Conservation (phyloP, 2,329 filamentous ascomycete species). For the Alternaria brassicicola region DNA sequence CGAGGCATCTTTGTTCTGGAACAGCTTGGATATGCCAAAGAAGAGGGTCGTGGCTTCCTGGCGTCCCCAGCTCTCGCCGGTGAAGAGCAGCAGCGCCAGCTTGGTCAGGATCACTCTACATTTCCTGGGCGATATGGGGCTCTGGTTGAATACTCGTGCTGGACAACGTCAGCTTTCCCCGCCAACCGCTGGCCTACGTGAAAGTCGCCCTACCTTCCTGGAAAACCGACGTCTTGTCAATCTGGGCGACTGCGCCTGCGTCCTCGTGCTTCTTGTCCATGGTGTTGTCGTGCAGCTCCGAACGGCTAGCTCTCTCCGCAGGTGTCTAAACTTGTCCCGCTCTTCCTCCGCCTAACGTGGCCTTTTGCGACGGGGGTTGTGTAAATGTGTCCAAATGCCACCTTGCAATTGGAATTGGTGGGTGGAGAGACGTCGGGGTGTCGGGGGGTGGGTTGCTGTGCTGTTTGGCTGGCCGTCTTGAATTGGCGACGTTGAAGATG, state of each 20-base stretch:
- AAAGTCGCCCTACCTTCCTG: slow-evolving; percentile 79
- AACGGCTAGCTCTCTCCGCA: slow-evolving; percentile 28
- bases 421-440: not conserved
- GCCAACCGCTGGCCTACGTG: not conserved
- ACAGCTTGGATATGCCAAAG: slow-evolving; percentile 96
- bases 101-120: slow-evolving; percentile 93
- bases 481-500: slow-evolving; percentile 47
- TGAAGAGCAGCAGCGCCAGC: slow-evolving; percentile 94
- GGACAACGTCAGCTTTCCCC: slow-evolving; percentile 38
- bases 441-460: slow-evolving; percentile 5
- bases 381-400: slow-evolving; percentile 14
- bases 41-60: slow-evolving; percentile 98
- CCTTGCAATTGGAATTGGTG: slow-evolving; percentile 15
- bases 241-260: slow-evolving; percentile 92
- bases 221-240: slow-evolving; percentile 96
- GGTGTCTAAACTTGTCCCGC: slow-evolving; percentile 32
- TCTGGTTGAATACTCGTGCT: slow-evolving; percentile 98
- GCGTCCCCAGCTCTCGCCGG: slow-evolving; percentile 93
- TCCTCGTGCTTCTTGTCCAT: slow-evolving; percentile 97
- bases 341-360: slow-evolving; percentile 46
- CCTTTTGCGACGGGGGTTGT: slow-evolving; percentile 32
- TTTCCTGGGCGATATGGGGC: slow-evolving; percentile 94
- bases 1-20: slow-evolving; percentile 99
- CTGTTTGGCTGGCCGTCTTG: slow-evolving; percentile 23
- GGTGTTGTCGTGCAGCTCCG: slow-evolving; percentile 29